Evolutionary conservation across 768 basidiomycete genomes (phyloP).

Genomic region (Bullera alba): DNA sequence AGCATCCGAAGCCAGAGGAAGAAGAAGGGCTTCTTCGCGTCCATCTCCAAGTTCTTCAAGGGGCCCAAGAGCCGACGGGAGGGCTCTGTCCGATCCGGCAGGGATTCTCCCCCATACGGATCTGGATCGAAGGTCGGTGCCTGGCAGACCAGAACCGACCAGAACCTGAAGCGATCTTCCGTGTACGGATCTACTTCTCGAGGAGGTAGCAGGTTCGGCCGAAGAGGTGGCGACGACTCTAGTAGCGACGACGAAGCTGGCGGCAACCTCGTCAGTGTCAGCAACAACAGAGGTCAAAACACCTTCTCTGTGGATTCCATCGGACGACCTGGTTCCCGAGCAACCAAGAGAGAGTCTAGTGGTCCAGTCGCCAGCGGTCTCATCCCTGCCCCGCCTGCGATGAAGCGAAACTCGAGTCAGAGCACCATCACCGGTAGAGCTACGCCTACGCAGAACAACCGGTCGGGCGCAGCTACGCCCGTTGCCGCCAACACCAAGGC

Average conservation of each 20-base stretch:
- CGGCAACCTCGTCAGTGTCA: conserved; percentile 35
- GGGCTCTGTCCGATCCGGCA: conserved; percentile 27
- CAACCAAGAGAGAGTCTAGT: conserved; percentile 25
- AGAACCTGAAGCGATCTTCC: conserved; percentile 34
- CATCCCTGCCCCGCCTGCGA: conserved; percentile 30
- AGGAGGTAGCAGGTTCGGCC: conserved; percentile 10
- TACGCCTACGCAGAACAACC: conserved; percentile 8
- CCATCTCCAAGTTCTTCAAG: conserved; percentile 40
- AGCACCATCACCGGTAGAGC: conserved; percentile 34
- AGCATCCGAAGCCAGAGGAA: conserved; percentile 29
- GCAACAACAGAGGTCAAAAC: conserved; percentile 32
- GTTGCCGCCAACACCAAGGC: background rate
- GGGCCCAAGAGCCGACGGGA: conserved; percentile 12
- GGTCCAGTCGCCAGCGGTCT: conserved; percentile 37
- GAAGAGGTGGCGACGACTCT: conserved; percentile 24
- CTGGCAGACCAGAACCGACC: conserved; percentile 43
- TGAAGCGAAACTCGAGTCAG: conserved; percentile 26
- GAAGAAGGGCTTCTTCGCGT: conserved; percentile 43
- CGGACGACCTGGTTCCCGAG: conserved; percentile 9
- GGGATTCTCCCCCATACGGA: conserved; percentile 41
- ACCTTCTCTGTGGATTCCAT: conserved; percentile 39
- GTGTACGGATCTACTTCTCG: conserved; percentile 7
- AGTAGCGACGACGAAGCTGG: conserved; percentile 33
- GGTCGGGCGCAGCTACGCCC: conserved; percentile 6
- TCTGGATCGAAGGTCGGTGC: conserved; percentile 8